phyloP scores from a whole-genome alignment of 1,284 basidiomycete species.

The Prillingera fragicola region DNA sequence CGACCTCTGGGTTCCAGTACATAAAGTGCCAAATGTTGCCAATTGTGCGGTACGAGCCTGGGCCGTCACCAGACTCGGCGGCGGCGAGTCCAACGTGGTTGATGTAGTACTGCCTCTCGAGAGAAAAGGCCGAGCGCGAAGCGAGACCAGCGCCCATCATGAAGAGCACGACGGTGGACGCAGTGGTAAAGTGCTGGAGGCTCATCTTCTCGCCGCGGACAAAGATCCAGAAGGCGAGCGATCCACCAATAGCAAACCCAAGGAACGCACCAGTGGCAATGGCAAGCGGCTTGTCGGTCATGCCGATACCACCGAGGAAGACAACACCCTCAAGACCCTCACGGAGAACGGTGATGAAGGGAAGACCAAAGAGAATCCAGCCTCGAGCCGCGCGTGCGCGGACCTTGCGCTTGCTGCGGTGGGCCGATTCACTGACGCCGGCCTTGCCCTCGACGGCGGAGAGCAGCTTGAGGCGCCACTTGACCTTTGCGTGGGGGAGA shows the following conservation, averaged over 20 bases:
- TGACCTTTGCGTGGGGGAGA: slow-evolving; percentile 69
- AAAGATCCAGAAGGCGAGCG: slow-evolving; percentile 51
- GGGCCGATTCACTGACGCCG: slow-evolving; percentile 1
- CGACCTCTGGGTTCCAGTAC: slow-evolving; percentile 65
- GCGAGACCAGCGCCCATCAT: slow-evolving; percentile 84
- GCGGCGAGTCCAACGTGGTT: slow-evolving; percentile 60
- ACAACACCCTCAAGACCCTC: slow-evolving; percentile 87
- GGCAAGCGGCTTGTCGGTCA: slow-evolving; percentile 45
- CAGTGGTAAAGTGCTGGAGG: slow-evolving; percentile 67
- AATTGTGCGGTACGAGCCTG: slow-evolving; percentile 69
- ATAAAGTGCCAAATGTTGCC: slow-evolving; percentile 79
- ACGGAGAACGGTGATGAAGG: slow-evolving; percentile 77
- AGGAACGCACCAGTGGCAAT: slow-evolving; percentile 62
- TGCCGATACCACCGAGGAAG: slow-evolving; percentile 70
- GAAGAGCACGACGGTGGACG: slow-evolving; percentile 76
- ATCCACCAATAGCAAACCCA: slow-evolving; percentile 60
- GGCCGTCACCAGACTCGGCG: slow-evolving; percentile 72
- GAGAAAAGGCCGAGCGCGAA: slow-evolving; percentile 62
- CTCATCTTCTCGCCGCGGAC: slow-evolving; percentile 37
- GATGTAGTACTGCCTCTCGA: slow-evolving; percentile 64
- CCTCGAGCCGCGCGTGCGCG: slow-evolving; percentile 16
- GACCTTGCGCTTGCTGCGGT: slow-evolving; percentile 8
- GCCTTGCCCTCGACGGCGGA: slow-evolving; percentile 59
- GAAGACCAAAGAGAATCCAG: slow-evolving; percentile 69
- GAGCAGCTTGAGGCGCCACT: slow-evolving; percentile 79